A percentile compares a stretch with the other conserved stretches of the same genome.
Evolutionary conservation across 345 rosid genomes (phyloP).

Genomic region (Linum tenue): DNA sequence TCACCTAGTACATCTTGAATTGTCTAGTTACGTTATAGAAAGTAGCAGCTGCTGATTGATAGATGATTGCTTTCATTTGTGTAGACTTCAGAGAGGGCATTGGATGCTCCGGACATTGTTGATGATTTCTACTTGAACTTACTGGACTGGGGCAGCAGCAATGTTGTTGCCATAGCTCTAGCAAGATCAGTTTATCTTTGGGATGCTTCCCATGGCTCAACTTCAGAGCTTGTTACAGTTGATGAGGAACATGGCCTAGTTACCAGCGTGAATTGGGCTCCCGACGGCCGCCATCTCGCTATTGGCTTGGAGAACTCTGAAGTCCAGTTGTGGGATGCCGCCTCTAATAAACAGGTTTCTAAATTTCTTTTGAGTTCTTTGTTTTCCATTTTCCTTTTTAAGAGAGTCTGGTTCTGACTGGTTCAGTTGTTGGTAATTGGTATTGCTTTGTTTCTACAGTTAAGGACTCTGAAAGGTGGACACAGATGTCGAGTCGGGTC

Average conservation of each 20-base stretch:
- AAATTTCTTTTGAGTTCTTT: not conserved
- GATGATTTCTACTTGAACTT: slow-evolving; percentile 45
- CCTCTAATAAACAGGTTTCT: slow-evolving; percentile 22
- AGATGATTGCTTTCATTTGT: not conserved
- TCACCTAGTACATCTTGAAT: too few species aligned
- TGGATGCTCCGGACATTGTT: slow-evolving; percentile 42
- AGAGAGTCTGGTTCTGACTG: not conserved
- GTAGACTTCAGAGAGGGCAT: slow-evolving; percentile 39
- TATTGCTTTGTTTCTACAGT: slow-evolving; percentile 10
- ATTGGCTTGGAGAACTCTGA: slow-evolving; percentile 21
- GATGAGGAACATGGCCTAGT: slow-evolving; percentile 36
- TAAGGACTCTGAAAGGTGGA: slow-evolving; percentile 14
- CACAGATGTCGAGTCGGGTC: slow-evolving; percentile 27
- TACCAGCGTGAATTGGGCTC: slow-evolving; percentile 11
- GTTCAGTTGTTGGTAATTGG: too few species aligned
- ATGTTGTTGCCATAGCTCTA: slow-evolving; percentile 36
- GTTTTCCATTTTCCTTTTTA: not conserved
- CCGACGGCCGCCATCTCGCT: slow-evolving; percentile 37
- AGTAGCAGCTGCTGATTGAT: not conserved
- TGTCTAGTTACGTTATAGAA: not conserved
- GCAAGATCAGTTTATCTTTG: slow-evolving; percentile 32
- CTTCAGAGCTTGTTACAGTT: slow-evolving; percentile 40
- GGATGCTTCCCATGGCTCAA: slow-evolving; percentile 40
- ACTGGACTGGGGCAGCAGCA: slow-evolving; percentile 42
- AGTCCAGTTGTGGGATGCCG: slow-evolving; percentile 30